phyloP scores from a whole-genome alignment of 2,329 filamentous ascomycete genomes.

The Fusarium veterinarium region DNA sequence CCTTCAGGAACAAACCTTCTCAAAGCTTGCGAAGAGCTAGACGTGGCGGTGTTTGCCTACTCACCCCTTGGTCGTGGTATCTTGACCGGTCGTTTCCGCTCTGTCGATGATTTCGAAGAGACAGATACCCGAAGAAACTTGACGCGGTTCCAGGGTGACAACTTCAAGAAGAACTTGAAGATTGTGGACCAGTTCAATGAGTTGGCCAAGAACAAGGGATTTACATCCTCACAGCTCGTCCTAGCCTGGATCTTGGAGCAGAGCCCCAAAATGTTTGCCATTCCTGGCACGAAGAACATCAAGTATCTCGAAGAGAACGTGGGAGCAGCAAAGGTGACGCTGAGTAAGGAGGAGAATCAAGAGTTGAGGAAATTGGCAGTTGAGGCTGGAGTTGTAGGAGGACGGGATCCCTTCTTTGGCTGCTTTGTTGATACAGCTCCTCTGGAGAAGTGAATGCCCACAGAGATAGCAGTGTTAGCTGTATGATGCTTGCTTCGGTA shows the following conservation, averaged over 20 bases:
- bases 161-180: constrained; percentile 61
- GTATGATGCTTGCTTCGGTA: neutral
- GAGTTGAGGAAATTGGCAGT: constrained; percentile 47
- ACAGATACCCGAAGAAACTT: constrained; percentile 31
- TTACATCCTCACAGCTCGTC: constrained; percentile 67
- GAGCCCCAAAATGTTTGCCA: constrained; percentile 70
- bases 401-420: constrained; percentile 38
- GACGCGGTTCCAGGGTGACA: constrained; percentile 42
- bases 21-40: constrained; percentile 66
- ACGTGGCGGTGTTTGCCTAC: constrained; percentile 66
- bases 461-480: no score
- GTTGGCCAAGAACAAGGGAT: constrained; percentile 60
- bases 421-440: constrained; percentile 34
- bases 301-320: constrained; percentile 61
- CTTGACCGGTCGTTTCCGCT: constrained; percentile 62
- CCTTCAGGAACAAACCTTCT: constrained; percentile 59
- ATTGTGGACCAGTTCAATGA: constrained; percentile 57
- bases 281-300: constrained; percentile 61
- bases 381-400: constrained; percentile 45
- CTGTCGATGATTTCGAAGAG: constrained; percentile 57
- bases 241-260: constrained; percentile 73
- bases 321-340: constrained; percentile 46
- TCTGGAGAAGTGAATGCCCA: constrained; percentile 8
- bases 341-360: constrained; percentile 51
- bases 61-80: constrained; percentile 70